Evolutionary conservation across 768 basidiomycete species (phyloP).

Genomic region (Boletus subparvulus): DNA sequence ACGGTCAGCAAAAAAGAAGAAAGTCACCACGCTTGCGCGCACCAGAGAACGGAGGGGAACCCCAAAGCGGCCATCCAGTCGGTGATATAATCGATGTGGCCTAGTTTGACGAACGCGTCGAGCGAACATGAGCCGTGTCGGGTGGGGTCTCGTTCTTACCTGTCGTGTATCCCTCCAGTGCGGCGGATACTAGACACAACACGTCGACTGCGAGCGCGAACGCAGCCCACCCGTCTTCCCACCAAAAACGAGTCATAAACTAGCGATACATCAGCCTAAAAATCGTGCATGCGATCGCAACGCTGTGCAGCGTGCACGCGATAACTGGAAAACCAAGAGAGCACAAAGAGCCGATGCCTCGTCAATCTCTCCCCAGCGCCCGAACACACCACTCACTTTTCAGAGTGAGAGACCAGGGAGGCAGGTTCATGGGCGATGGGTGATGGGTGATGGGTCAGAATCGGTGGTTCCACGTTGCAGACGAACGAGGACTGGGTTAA

Average conservation of each 20-base stretch:
- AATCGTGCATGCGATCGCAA: conserved; percentile 24
- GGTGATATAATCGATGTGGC: not conserved
- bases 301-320: conserved; percentile 13
- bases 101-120: conserved; percentile 1
- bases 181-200: conserved; percentile 7
- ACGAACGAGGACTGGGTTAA: not conserved
- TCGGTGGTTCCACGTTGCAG: not conserved
- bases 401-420: conserved; percentile 12
- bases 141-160: not conserved
- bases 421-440: not conserved
- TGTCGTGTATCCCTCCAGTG: not conserved
- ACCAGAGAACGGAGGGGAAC: conserved; percentile 25
- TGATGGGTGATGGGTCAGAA: not conserved
- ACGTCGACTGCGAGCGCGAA: conserved; percentile 23
- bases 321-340: conserved; percentile 12
- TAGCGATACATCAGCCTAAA: conserved; percentile 25
- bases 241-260: conserved; percentile 25
- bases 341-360: not conserved
- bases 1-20: conserved; percentile 1
- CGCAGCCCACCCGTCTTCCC: conserved; percentile 30
- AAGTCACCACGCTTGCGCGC: not conserved
- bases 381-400: conserved; percentile 7
- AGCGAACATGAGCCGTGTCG: too few relatives aligned
- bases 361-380: not conserved
- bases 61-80: conserved; percentile 15